A percentile compares a stretch with the other conserved stretches of the same genome.
Conservation (phyloP, 2,329 filamentous ascomycete species). For the Rhinocladiella similis region DNA sequence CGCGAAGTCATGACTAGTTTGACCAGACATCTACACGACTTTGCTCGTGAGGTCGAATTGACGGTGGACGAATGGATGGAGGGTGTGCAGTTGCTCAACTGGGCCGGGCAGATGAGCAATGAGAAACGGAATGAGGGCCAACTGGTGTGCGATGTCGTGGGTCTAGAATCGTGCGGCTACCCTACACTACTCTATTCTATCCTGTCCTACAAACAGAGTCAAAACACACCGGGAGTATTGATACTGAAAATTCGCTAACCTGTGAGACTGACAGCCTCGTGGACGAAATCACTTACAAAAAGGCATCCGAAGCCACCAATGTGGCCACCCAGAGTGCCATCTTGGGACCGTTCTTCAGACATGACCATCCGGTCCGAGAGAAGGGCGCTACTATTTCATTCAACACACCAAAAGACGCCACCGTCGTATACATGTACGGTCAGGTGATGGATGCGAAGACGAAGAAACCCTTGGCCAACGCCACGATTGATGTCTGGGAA, state of each 20-base stretch:
- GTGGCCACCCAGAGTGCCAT: conserved; percentile 73
- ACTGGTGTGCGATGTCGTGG: conserved; percentile 59
- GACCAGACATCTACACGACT: conserved; percentile 60
- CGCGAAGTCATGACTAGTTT: conserved; percentile 59
- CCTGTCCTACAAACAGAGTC: too few relatives aligned
- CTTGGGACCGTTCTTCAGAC: conserved; percentile 81
- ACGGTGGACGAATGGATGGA: conserved; percentile 61
- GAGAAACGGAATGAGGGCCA: conserved; percentile 65
- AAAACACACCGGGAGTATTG: too few relatives aligned
- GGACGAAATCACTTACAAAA: conserved; percentile 76
- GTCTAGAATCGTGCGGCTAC: conserved; percentile 54
- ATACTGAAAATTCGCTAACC: neutral
- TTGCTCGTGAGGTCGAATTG: conserved; percentile 58
- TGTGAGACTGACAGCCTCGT: conserved; percentile 52
- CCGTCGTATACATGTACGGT: conserved; percentile 67
- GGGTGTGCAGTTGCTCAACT: conserved; percentile 59
- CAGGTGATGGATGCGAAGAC: conserved; percentile 58
- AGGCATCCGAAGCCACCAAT: conserved; percentile 53
- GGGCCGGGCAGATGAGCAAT: conserved; percentile 63
- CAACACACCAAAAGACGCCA: conserved; percentile 49
- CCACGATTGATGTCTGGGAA: conserved; percentile 76
- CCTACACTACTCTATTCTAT: too few relatives aligned
- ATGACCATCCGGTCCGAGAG: conserved; percentile 67
- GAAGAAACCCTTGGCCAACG: conserved; percentile 63
- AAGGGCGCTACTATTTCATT: conserved; percentile 68